Conservation (phyloP, 2,329 filamentous ascomycete genomes). For the Helminthosporium solani region DNA sequence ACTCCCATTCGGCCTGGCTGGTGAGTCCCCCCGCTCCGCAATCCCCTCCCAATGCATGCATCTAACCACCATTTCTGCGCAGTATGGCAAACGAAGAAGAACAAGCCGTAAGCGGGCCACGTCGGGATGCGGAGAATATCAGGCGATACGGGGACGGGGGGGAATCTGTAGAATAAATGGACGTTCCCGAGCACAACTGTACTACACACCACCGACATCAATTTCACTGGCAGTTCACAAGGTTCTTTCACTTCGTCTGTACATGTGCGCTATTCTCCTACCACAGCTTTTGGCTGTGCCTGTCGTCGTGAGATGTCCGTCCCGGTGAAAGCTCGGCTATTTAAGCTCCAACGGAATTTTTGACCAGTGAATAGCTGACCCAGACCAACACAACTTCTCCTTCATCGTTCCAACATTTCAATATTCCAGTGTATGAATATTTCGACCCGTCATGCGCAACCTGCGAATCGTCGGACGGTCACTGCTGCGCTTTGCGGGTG, state of each 20-base stretch:
- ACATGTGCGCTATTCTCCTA: constrained; percentile 1
- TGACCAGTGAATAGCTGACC: constrained; percentile 16
- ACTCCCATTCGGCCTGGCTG: constrained; percentile 62
- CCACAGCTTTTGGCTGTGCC: neutral
- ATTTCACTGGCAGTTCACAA: constrained; percentile 38
- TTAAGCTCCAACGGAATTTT: constrained; percentile 16
- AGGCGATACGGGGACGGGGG: constrained; percentile 2
- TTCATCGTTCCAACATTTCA: too few relatives aligned
- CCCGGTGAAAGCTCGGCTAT: constrained; percentile 29
- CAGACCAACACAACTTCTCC: constrained; percentile 1
- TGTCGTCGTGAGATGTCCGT: constrained; percentile 6
- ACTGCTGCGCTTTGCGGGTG: constrained; percentile 59
- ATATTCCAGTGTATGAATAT: too few relatives aligned
- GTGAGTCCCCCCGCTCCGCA: constrained; percentile 47
- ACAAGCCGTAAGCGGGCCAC: constrained; percentile 40
- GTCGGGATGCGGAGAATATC: constrained; percentile 8
- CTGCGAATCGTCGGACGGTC: constrained; percentile 74
- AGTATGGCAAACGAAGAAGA: constrained; percentile 71
- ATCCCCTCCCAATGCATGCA: neutral
- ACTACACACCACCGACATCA: constrained; percentile 39
- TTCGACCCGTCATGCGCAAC: constrained; percentile 79
- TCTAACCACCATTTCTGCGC: constrained; percentile 25
- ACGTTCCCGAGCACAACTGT: constrained; percentile 29
- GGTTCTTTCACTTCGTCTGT: neutral
- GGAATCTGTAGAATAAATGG: constrained; percentile 36